These are phyloP conservation scores for Lithohypha guttulata DNA, from an alignment of 2,329 filamentous ascomycete species.

Conservation along the genomic window DNA sequence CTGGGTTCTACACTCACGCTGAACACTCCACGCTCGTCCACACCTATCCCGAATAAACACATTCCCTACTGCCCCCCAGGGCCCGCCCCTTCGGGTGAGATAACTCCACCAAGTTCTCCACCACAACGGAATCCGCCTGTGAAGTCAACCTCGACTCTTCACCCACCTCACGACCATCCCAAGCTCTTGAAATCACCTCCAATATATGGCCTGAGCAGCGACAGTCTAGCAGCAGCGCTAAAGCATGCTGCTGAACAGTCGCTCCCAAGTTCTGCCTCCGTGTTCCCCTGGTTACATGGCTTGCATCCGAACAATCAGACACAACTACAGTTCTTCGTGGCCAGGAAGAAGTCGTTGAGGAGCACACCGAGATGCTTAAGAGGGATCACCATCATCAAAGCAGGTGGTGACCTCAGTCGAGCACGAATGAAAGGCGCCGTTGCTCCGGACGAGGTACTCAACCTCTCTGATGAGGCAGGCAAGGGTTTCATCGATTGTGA, in stretches of 20 bases:
- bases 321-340: slow-evolving; percentile 80
- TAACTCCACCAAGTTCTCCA: slow-evolving; percentile 57
- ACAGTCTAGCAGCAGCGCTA: slow-evolving; percentile 59
- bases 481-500: slow-evolving; percentile 71
- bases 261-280: slow-evolving; percentile 69
- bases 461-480: slow-evolving; percentile 35
- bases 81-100: slow-evolving; percentile 40
- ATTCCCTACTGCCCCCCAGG: slow-evolving; percentile 81
- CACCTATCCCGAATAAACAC: slow-evolving; percentile 75
- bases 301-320: slow-evolving; percentile 79
- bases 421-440: slow-evolving; percentile 81
- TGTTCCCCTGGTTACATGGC: slow-evolving; percentile 96
- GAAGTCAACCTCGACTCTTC: slow-evolving; percentile 58
- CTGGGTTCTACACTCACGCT: slow-evolving; percentile 44
- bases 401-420: slow-evolving; percentile 63
- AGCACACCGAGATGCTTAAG: slow-evolving; percentile 67
- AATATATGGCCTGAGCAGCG: slow-evolving; percentile 63
- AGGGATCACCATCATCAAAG: slow-evolving; percentile 76
- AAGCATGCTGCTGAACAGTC: slow-evolving; percentile 68
- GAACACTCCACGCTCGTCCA: slow-evolving; percentile 46
- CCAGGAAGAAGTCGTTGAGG: slow-evolving; percentile 59
- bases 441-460: slow-evolving; percentile 67
- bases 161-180: slow-evolving; percentile 58
- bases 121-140: slow-evolving; percentile 45
- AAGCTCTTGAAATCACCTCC: slow-evolving; percentile 45